Conservation (phyloP, 441 rosid genomes). For the Melastoma candidum region DNA sequence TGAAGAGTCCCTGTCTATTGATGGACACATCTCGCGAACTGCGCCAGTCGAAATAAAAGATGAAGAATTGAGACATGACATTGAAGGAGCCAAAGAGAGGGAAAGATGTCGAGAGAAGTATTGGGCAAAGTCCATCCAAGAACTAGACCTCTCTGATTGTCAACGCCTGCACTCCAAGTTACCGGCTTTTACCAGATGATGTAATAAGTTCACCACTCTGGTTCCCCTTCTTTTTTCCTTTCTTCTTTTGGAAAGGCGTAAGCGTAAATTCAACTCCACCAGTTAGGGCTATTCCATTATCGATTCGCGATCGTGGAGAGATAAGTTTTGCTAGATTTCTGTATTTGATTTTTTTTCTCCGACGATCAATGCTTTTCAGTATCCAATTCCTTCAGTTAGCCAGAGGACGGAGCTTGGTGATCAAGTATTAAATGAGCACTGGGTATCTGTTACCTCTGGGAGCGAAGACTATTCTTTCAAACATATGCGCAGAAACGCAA, state of each 20-base stretch:
- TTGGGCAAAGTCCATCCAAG: constrained; percentile 81
- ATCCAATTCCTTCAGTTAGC: constrained; percentile 78
- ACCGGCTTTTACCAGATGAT: constrained; percentile 87
- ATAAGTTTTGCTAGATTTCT: too few relatives aligned
- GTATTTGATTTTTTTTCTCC: constrained; percentile 9
- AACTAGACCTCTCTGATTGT: constrained; percentile 92
- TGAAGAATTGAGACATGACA: constrained; percentile 32
- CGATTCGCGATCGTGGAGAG: too few relatives aligned
- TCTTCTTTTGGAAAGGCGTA: too few relatives aligned
- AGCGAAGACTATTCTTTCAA: constrained; percentile 99
- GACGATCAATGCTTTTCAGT: constrained; percentile 39
- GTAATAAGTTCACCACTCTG: constrained; percentile 26
- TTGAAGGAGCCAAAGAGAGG: too few relatives aligned
- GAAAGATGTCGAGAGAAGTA: constrained; percentile 40
- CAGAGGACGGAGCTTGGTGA: constrained; percentile 76
- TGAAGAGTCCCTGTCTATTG: too few relatives aligned
- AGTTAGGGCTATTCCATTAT: too few relatives aligned
- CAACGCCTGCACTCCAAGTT: constrained; percentile 97
- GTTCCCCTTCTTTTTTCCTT: too few relatives aligned
- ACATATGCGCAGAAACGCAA: constrained; percentile 98
- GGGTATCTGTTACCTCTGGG: constrained; percentile 99
- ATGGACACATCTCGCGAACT: too few relatives aligned
- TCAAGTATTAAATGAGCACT: constrained; percentile 85
- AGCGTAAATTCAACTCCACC: too few relatives aligned
- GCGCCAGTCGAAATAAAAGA: not conserved